phyloP scores from a whole-genome alignment of 2,329 filamentous ascomycete genomes.

The Cordyceps militaris region DNA sequence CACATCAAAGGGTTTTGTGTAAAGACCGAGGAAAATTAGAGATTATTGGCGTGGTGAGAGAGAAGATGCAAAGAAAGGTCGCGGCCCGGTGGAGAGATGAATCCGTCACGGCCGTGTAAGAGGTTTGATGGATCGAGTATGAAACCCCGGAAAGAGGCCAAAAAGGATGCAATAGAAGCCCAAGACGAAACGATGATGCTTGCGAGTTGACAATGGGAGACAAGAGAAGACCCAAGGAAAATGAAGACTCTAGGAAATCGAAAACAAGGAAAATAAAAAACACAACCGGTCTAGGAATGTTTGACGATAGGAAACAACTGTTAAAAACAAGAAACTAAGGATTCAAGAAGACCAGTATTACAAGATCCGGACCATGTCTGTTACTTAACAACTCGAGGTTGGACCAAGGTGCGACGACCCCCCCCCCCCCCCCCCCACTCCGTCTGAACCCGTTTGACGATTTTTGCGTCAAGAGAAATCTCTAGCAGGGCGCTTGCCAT shows the following conservation, averaged over 20 bases:
- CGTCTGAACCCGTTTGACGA: background rate
- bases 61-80: background rate
- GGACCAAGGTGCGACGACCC: background rate
- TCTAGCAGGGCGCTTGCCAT: slow-evolving; percentile 2
- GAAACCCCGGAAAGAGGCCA: background rate
- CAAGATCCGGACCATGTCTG: background rate
- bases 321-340: background rate
- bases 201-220: background rate
- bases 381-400: slow-evolving; percentile 3
- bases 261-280: background rate
- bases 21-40: background rate
- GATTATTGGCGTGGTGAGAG: background rate
- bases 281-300: slow-evolving; percentile 4
- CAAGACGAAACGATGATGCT: background rate
- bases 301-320: slow-evolving; percentile 9
- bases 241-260: background rate
- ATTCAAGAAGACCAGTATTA: background rate
- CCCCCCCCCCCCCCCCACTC: background rate
- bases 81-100: background rate
- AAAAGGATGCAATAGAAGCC: background rate
- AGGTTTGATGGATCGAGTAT: background rate
- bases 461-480: background rate
- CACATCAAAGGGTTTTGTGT: background rate
- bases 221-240: background rate
- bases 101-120: background rate